Percentiles rank a stretch among this genome's conserved stretches.
Evolutionary conservation across 805 yeast species (phyloP).

Genomic region (Danielozyma ontarioensis): DNA sequence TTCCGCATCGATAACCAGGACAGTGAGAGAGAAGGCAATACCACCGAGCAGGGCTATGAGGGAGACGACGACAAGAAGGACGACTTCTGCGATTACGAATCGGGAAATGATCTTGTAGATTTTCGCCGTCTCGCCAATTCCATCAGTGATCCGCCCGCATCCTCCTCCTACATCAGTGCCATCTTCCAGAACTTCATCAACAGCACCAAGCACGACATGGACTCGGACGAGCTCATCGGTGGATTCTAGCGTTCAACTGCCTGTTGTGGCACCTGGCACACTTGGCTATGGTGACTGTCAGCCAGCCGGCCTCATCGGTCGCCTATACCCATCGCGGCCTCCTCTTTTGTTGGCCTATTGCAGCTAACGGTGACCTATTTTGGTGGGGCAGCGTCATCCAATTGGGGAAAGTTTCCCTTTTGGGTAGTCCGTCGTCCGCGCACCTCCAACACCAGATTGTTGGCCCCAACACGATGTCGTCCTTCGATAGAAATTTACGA

Average conservation of each 20-base stretch:
- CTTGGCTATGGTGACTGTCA: too few species aligned
- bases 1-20: conserved; percentile 26
- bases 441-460: too few species aligned
- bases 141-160: conserved; percentile 2
- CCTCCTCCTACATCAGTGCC: conserved; percentile 22
- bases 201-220: conserved; percentile 10
- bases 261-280: background rate
- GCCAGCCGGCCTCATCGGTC: too few species aligned
- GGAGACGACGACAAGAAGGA: conserved; percentile 14
- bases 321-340: too few species aligned
- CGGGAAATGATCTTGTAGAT: conserved; percentile 16
- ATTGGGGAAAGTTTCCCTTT: too few species aligned
- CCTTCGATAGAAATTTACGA: too few species aligned
- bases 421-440: too few species aligned
- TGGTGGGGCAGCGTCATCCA: too few species aligned
- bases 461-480: too few species aligned
- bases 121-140: conserved; percentile 19
- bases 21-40: conserved; percentile 22
- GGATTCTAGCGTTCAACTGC: conserved; percentile 1
- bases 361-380: too few species aligned
- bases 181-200: conserved; percentile 36
- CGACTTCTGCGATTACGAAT: background rate
- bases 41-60: conserved; percentile 14
- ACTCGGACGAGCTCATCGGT: conserved; percentile 2
- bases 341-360: too few species aligned